Evolutionary conservation across 768 basidiomycete genomes (phyloP), one percentile per base, ranked within the genome.

Genomic region (Russula olivacea): DNA sequence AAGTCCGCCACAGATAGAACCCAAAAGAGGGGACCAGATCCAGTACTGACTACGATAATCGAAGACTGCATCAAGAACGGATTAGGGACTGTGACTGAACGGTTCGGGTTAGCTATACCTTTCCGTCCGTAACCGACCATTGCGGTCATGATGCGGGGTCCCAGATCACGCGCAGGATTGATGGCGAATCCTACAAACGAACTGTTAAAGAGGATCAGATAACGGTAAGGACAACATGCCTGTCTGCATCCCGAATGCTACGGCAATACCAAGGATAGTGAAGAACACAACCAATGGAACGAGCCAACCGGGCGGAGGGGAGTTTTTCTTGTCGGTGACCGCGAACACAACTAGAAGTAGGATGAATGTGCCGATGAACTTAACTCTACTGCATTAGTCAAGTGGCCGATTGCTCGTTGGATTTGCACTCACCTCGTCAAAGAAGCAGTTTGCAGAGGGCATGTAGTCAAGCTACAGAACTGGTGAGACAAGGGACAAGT

Each of bases 81-180:
- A 11, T 55, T 19, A 41, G 50, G 14, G 32, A 51, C 12, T n/a
- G 8, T 25, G 38, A 40, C 15, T 25, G 40, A 21, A 55, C 19
- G 17, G 12, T 51, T 43, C 28, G 41, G 7, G 47, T 48, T 30
- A 30, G 15, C 47, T 15, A 21, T 45, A 71, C 71, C 83, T 45
- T 78, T 76, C 69, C 72, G 73, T 23, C 87, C 87, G 67, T 87
- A 89, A n/a, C 87, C 88, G 8, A 79, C 86, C 83, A 88, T 87
- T 6, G 86, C 79, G 1, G 85, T 87, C 69, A 88, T 71, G 38
- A 89, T 67, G 10, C 87, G 79, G 2, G 87, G 87, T 6, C 88
- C 87, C 32, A 89, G 74, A 73, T 89, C 87, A 68, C 88, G 83
- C 36, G 87, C 85, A 45, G 87, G 87, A 67, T 88, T 88, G 56